Percentiles rank a stretch among this genome's conserved stretches.
Conservation (phyloP, 2,329 filamentous ascomycete species). For the Trichoderma atroviride region DNA sequence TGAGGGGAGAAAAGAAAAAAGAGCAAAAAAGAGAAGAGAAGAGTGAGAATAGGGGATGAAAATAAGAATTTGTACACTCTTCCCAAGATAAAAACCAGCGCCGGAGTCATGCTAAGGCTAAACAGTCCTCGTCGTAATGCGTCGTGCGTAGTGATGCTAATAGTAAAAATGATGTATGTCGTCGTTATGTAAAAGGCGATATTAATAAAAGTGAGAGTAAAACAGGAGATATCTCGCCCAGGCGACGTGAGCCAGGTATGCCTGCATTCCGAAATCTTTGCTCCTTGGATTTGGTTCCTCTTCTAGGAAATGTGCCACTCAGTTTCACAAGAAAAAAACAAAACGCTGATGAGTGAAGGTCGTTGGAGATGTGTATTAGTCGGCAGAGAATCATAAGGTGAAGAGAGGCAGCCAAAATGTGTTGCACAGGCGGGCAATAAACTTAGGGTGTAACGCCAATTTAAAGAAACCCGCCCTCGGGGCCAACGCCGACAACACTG, state of each 20-base stretch:
- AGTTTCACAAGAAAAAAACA: neutral
- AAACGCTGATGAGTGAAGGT: neutral
- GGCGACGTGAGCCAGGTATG: conserved; percentile 13
- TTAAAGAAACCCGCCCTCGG: conserved; percentile 58
- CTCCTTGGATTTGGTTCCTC: neutral
- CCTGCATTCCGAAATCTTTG: neutral
- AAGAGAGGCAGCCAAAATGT: neutral
- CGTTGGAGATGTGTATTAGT: neutral
- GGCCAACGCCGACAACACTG: conserved; percentile 56
- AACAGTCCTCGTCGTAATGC: conserved; percentile 25
- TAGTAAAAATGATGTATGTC: conserved; percentile 16
- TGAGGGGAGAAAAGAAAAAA: neutral
- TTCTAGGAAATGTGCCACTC: neutral
- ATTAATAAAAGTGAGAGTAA: neutral
- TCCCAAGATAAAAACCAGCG: conserved; percentile 21
- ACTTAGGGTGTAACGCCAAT: neutral
- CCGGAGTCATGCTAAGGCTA: conserved; percentile 26
- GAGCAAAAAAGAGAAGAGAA: neutral
- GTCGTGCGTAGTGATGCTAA: conserved; percentile 27
- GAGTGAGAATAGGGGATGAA: neutral
- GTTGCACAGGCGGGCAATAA: neutral
- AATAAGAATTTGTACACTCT: neutral
- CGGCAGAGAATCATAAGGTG: neutral
- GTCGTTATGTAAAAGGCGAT: conserved; percentile 15
- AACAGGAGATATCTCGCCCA: conserved; percentile 8